Evolutionary conservation across 2,329 filamentous ascomycete genomes (phyloP).

Genomic region (Ampelomyces quisqualis): DNA sequence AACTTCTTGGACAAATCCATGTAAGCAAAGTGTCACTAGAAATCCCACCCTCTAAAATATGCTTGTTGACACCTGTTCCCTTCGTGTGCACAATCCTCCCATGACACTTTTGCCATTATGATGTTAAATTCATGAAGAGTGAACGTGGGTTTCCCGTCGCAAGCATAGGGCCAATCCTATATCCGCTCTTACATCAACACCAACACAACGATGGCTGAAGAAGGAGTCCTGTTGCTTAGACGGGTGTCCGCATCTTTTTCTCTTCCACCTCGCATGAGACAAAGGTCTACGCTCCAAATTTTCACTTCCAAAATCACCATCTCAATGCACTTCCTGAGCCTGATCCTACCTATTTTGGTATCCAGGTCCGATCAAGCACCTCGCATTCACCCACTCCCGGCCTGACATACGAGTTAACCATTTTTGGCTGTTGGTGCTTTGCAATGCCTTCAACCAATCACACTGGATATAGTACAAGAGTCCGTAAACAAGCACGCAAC

Average conservation of each 20-base stretch:
- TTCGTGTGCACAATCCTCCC: too few species aligned
- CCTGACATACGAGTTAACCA: constrained; percentile 8
- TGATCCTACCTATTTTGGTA: constrained; percentile 12
- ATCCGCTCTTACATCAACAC: too few species aligned
- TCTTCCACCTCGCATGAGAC: background rate
- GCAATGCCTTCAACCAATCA: constrained; percentile 16
- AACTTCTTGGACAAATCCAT: too few species aligned
- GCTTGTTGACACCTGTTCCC: too few species aligned
- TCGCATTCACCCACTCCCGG: constrained; percentile 12
- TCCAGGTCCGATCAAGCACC: constrained; percentile 1
- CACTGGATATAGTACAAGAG: constrained; percentile 11
- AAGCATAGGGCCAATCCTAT: too few species aligned
- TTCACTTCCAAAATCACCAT: constrained; percentile 4
- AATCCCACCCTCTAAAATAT: too few species aligned
- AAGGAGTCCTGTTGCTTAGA: constrained; percentile 1
- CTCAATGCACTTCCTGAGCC: constrained; percentile 6
- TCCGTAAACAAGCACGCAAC: constrained; percentile 14
- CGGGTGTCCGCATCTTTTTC: background rate
- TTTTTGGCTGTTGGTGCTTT: constrained; percentile 17
- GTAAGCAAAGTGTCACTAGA: too few species aligned
- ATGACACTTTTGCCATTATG: too few species aligned
- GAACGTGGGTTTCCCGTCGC: too few species aligned
- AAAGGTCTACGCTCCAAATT: background rate
- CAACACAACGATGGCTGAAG: constrained; percentile 2
- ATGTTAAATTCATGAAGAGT: too few species aligned